A percentile compares a stretch with the other conserved stretches of the same genome.
Evolutionary conservation across 768 basidiomycete genomes (phyloP).

Genomic region (Amylocystis lapponica): DNA sequence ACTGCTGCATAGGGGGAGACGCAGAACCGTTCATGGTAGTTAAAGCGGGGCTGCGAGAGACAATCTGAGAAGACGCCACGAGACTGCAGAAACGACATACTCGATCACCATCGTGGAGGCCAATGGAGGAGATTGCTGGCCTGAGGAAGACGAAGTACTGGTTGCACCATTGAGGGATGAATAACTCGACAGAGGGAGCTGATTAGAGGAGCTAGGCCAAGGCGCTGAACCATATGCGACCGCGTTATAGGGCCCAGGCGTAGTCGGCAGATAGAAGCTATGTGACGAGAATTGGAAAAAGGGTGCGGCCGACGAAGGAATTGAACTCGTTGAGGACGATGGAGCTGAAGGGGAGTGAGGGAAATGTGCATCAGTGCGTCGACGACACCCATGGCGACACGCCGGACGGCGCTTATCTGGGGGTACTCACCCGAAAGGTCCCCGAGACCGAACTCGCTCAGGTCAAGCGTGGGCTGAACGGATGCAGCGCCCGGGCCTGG

Average conservation of each 20-base stretch:
- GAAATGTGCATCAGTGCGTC: conserved; percentile 9
- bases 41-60: conserved; percentile 46
- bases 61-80: not conserved
- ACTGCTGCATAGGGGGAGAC: conserved; percentile 38
- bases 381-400: conserved; percentile 1
- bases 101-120: conserved; percentile 58
- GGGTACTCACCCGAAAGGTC: conserved; percentile 37
- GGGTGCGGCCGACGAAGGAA: conserved; percentile 36
- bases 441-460: conserved; percentile 39
- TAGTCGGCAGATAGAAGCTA: conserved; percentile 35
- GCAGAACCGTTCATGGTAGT: conserved; percentile 48
- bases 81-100: conserved; percentile 36
- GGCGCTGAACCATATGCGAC: conserved; percentile 46
- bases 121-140: conserved; percentile 13
- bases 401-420: conserved; percentile 11
- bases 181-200: conserved; percentile 63
- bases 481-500: conserved; percentile 21
- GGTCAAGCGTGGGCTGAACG: conserved; percentile 29
- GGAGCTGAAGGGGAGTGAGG: conserved; percentile 19
- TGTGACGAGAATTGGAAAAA: conserved; percentile 27
- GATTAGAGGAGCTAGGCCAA: conserved; percentile 36
- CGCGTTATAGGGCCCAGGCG: conserved; percentile 44
- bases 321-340: conserved; percentile 35
- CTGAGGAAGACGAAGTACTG: conserved; percentile 25
- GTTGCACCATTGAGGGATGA: conserved; percentile 80